Base-by-base conservation (phyloP, 75 land plant species). In the Pseudotsuga menziesii region DNA sequence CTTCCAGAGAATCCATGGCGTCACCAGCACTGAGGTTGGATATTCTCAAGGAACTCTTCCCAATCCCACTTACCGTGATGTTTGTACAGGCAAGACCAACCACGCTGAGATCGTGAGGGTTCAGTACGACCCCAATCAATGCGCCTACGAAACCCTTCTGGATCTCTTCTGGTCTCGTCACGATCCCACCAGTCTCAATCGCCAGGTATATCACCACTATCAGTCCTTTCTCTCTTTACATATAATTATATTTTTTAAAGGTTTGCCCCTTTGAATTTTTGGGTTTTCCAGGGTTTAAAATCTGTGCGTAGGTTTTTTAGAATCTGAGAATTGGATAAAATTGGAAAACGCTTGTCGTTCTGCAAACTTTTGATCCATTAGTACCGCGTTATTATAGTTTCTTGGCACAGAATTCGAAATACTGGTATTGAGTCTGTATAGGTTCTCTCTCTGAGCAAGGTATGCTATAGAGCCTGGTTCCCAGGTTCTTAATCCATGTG, bases 121-220 rank as follows among this genome's bases (percentile, higher is more conserved):
- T 27, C 86, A 88, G 69, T 95, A 80, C 41, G 87, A 95, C 63
- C 96, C 96, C 6, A 61, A 62, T 19, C 77, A 73, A 71, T 89
- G 91, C 78, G 73, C 81, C 27, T 95, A 89, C 48, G 88, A 84
- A 70, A 82, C 73, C 20, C 84, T 95, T 75, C 82, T 95, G 29
- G 75, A 81, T 66, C 78, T 81, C 7, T 95, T 95, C 78, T 95
- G 96, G 98, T 74, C 71, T n/a, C 86, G 89, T 26, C 93, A 91
- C 72, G 96, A 95, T 78, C 98, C 98, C 27, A 95, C 98, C 57
- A 85, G 91, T 57, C 86, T 85, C 73, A 93, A 95, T 82, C 96
- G 98, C 66, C 96, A 93, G 91, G 98, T 93, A 76, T 22, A 76
- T 22, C 22, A 58, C 22, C 22, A 5, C 20, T 4, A n/a, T 58